Base-by-base conservation (phyloP, 331 rosid genomes). In the Phaseolus coccineus region DNA sequence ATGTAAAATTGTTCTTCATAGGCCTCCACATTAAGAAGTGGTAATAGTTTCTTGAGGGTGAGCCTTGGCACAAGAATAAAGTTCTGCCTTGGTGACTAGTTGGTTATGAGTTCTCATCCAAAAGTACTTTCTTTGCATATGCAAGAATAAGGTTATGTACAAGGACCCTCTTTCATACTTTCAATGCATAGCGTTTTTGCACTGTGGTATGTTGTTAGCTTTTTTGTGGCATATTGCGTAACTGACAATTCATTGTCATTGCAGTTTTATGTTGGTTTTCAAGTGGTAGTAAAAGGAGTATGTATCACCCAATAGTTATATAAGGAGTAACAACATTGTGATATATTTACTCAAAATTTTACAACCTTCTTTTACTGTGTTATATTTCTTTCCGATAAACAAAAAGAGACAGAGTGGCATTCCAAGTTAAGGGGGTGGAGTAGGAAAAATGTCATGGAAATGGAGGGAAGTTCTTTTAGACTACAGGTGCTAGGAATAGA, bases 221-320 rank as follows among this genome's bases (percentile, higher is more conserved):
- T 40, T 40, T 46, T 30, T 61, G 3, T 61, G 47, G 14, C 53
- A 13, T 73, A 35, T 5, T 15, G 11, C 8, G 11, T 57, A 57
- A 25, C 13, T 73, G 42, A 40, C 28, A 57, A 8, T 14, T 74
- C 44, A 25, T 58, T 57, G 56, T 73, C 53, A 24, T 42, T 58
- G 44, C 78, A 53, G 24, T 57, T 74, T 74, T 42, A n/a, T 57
- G 69, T 40, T 53, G 53, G 77, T 19, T 35, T 53, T 55, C 53
- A 13, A 31, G 2, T 13, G 39, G 77, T 51, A 5, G 10, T 31
- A 33, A 31, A 71, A 33, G 59, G 71, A 75, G 5, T 61, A 47
- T 44, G 4, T 59, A 44, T 46, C 44, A 48, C 62, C n/a, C 12
- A 12, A 19, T 22, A 33, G 61, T 71, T 50, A 48, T 33, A 31